phyloP scores from a whole-genome alignment of 2,329 filamentous ascomycete genomes.

The Hypoxylon sp. region DNA sequence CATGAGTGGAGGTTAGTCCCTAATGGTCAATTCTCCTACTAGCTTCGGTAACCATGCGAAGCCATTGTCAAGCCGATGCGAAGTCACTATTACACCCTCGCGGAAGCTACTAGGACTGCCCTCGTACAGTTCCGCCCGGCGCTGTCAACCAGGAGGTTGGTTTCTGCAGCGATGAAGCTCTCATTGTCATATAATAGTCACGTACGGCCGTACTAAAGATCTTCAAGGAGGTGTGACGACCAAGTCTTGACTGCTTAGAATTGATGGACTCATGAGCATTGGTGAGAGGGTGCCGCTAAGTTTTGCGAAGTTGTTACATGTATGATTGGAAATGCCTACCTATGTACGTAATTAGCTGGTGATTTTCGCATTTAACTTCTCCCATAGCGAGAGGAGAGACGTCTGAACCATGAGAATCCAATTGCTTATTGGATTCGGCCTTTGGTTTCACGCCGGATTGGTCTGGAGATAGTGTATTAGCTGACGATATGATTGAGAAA shows the following conservation, averaged over 20 bases:
- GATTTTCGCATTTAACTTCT: constrained; percentile 3
- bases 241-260: constrained; percentile 39
- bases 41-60: constrained; percentile 6
- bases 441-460: constrained; percentile 5
- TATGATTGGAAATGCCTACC: background rate
- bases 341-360: background rate
- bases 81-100: constrained; percentile 12
- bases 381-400: background rate
- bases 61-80: constrained; percentile 16
- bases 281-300: constrained; percentile 40
- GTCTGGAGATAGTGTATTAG: constrained; percentile 10
- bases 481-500: constrained; percentile 10
- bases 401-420: background rate
- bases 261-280: constrained; percentile 33
- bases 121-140: constrained; percentile 18
- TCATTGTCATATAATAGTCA: constrained; percentile 29
- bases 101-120: constrained; percentile 20
- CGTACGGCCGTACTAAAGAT: constrained; percentile 44
- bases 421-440: constrained; percentile 7
- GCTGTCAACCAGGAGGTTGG: constrained; percentile 23
- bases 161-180: constrained; percentile 19
- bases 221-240: constrained; percentile 40
- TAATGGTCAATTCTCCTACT: background rate
- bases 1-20: background rate
- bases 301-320: constrained; percentile 15